A percentile compares a stretch with the other conserved stretches of the same genome.
phyloP scores from a whole-genome alignment of 805 yeast species.

The Debaryomyces prosopidis region DNA sequence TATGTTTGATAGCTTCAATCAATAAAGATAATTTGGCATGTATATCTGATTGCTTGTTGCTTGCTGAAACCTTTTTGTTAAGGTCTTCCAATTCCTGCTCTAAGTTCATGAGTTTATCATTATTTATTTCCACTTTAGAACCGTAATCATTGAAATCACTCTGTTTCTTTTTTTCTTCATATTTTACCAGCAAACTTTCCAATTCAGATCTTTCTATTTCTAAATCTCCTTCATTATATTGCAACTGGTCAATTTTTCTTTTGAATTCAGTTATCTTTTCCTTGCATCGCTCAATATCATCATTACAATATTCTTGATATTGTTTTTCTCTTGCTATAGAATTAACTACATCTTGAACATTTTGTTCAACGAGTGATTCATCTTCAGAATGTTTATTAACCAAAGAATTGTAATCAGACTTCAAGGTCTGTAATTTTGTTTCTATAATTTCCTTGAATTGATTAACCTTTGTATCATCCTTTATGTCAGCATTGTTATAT shows the following conservation, averaged over 20 bases:
- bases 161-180: constrained; percentile 23
- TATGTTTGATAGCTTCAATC: constrained; percentile 37
- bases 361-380: constrained; percentile 9
- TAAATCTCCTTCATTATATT: constrained; percentile 47
- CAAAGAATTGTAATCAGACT: constrained; percentile 4
- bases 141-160: constrained; percentile 26
- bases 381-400: constrained; percentile 7
- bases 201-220: constrained; percentile 47
- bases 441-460: constrained; percentile 2
- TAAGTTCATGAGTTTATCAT: constrained; percentile 29
- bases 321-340: constrained; percentile 43
- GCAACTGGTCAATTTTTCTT: constrained; percentile 35
- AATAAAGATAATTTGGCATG: constrained; percentile 54
- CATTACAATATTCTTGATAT: constrained; percentile 37
- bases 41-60: constrained; percentile 59
- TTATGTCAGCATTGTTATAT: not conserved
- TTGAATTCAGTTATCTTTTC: constrained; percentile 38
- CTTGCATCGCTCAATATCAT: constrained; percentile 39
- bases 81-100: constrained; percentile 50
- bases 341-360: constrained; percentile 17
- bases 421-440: constrained; percentile 5
- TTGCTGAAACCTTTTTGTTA: constrained; percentile 48
- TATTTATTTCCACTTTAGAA: constrained; percentile 36
- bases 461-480: constrained; percentile 5
- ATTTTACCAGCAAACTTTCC: constrained; percentile 33